These are phyloP conservation scores for Saccharomyces mikatae DNA, from an alignment of 805 yeast species.

Conservation along the genomic window DNA sequence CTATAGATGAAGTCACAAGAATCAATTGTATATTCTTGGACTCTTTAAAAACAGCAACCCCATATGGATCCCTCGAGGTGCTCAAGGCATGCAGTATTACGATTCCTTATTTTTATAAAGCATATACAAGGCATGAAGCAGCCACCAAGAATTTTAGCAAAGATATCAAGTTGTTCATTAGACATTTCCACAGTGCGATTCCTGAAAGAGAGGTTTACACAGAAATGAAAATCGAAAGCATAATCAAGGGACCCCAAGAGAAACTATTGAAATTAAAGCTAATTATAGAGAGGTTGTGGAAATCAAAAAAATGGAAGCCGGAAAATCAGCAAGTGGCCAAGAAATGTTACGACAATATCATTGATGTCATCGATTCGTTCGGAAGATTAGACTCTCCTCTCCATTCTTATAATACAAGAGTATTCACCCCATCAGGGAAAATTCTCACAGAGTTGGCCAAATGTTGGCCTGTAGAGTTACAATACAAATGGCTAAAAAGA, in stretches of 20 bases:
- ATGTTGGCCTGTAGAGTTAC: conserved; percentile 81
- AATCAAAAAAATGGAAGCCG: conserved; percentile 39
- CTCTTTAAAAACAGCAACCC: conserved; percentile 56
- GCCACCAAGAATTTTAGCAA: conserved; percentile 62
- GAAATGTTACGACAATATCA: conserved; percentile 44
- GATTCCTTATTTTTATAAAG: conserved; percentile 85
- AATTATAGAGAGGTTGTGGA: conserved; percentile 53
- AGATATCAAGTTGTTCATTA: conserved; percentile 38
- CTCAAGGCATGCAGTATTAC: conserved; percentile 74
- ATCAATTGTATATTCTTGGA: conserved; percentile 80
- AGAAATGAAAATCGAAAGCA: conserved; percentile 46
- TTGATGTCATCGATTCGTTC: conserved; percentile 71
- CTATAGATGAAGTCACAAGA: conserved; percentile 87
- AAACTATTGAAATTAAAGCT: conserved; percentile 66
- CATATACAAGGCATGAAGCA: conserved; percentile 90
- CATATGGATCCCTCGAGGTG: conserved; percentile 67
- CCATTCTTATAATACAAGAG: conserved; percentile 50
- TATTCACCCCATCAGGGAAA: conserved; percentile 88
- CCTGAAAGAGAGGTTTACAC: conserved; percentile 33
- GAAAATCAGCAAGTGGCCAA: conserved; percentile 22
- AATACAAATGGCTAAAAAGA: conserved; percentile 81
- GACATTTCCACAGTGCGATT: conserved; percentile 25
- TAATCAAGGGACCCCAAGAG: conserved; percentile 56
- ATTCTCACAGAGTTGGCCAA: conserved; percentile 74
- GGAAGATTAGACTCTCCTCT: conserved; percentile 43